Evolutionary conservation across 257 asterid genomes (phyloP), one percentile per base, ranked within the genome.

Genomic region (Nyctanthes arbortristis): DNA sequence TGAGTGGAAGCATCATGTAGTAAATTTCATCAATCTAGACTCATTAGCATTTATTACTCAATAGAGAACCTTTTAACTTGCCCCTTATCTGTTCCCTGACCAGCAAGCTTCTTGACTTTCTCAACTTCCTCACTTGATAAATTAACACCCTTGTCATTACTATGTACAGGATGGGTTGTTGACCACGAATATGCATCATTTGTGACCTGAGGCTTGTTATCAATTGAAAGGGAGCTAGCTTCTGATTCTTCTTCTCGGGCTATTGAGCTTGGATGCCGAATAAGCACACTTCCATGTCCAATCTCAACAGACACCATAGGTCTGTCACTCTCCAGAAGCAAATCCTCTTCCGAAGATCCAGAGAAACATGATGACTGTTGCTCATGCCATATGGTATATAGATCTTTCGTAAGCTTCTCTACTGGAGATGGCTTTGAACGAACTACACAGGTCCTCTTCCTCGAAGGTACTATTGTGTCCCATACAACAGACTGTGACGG

Each of bases 301-400:
- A 93, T 79, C 85, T 93, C 98, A 67, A 93, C 96, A 63, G 96
- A 93, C 27, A 84, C 96, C 96, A 93, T 90, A 58, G 98, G 98
- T 73, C 78, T 85, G 65, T 87, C 93, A 69, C 87, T 88, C 73
- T 80, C 96, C 35, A 87, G 86, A 80, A 93, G 97, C 77, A 93
- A 83, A 43, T 90, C 97, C 57, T 93, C 97, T 80, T 93, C 98
- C n/a, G 95, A 88, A 70, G 92, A 87, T 68, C 78, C 97, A 59
- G 96, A 90, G 78, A 87, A 77, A 79, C 88, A 85, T 4, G 97
- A 87, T 1, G 83, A 79, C 68, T 86, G 98, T 65, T 91, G 97
- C 70, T 90, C 96, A 31, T 90, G 93, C 85, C 93, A 88, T 74
- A 93, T 84, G 58, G 95, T 87, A 72, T 78, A 85, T 9, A 93